A percentile compares a stretch with the other conserved stretches of the same genome.
Conservation (phyloP, 495 filamentous ascomycete species). For the Cairneyella variabilis region DNA sequence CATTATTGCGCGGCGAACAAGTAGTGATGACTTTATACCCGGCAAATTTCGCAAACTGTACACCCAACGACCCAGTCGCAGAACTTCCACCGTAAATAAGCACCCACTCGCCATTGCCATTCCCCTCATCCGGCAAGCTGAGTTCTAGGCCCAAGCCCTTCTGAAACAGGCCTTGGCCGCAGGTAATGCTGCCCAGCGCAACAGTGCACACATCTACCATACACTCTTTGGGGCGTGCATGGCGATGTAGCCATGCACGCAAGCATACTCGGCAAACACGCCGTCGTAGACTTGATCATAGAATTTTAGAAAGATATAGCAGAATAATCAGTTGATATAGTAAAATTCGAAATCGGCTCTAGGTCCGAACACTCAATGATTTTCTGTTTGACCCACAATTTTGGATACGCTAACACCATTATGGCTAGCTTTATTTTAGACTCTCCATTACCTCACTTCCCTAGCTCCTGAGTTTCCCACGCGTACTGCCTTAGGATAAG, state of each 20-base stretch:
- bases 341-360: no score
- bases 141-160: slow-evolving; percentile 30
- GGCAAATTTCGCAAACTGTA: slow-evolving; percentile 54
- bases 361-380: no score
- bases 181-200: slow-evolving; percentile 52
- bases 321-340: no score
- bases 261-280: slow-evolving; percentile 33
- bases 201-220: slow-evolving; percentile 44
- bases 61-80: slow-evolving; percentile 53
- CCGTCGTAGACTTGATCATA: slow-evolving; percentile 9
- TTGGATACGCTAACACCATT: no score
- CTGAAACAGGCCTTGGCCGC: slow-evolving; percentile 46
- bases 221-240: slow-evolving; percentile 42
- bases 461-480: no score
- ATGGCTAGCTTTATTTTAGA: no score
- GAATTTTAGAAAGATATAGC: no score
- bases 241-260: slow-evolving; percentile 31
- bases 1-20: slow-evolving; percentile 48
- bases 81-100: slow-evolving; percentile 58
- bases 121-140: slow-evolving; percentile 19
- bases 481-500: no score
- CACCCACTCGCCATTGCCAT: slow-evolving; percentile 34
- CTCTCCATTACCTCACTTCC: no score
- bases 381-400: no score
- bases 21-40: slow-evolving; percentile 57